A percentile compares a stretch with the other conserved stretches of the same genome.
These are phyloP conservation scores for Talaromyces funiculosus DNA, from an alignment of 2,329 filamentous ascomycete species.

Conservation along the genomic window DNA sequence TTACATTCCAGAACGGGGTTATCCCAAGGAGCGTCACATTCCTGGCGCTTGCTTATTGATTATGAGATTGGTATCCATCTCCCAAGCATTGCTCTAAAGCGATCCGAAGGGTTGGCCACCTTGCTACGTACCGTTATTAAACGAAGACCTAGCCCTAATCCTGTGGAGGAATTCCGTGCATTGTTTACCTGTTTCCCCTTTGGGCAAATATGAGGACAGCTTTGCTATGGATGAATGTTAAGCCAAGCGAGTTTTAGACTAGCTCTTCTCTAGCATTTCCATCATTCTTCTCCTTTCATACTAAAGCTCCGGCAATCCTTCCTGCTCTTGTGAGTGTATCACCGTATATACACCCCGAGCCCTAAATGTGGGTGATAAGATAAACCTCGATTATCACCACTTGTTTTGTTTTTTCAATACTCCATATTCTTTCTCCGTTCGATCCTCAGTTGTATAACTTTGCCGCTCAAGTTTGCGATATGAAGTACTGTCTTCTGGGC, in stretches of 20 bases:
- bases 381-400: not conserved
- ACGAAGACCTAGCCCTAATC: not conserved
- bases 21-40: not conserved
- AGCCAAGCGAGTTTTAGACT: too few relatives aligned
- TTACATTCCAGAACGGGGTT: not conserved
- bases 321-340: not conserved
- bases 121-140: not conserved
- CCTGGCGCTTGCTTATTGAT: not conserved
- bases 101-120: not conserved
- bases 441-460: not conserved
- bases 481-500: conserved; percentile 17
- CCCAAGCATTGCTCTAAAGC: not conserved
- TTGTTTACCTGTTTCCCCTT: conserved; percentile 4
- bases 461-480: not conserved
- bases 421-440: too few relatives aligned
- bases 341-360: not conserved
- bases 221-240: not conserved
- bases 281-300: not conserved
- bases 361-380: not conserved
- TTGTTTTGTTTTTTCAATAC: too few relatives aligned
- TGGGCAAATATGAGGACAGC: not conserved
- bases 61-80: not conserved
- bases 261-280: not conserved
- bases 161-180: not conserved
- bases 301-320: not conserved